Evolutionary conservation across 164 flowering plant genomes (phyloP).

Genomic region (Stephania japonica): DNA sequence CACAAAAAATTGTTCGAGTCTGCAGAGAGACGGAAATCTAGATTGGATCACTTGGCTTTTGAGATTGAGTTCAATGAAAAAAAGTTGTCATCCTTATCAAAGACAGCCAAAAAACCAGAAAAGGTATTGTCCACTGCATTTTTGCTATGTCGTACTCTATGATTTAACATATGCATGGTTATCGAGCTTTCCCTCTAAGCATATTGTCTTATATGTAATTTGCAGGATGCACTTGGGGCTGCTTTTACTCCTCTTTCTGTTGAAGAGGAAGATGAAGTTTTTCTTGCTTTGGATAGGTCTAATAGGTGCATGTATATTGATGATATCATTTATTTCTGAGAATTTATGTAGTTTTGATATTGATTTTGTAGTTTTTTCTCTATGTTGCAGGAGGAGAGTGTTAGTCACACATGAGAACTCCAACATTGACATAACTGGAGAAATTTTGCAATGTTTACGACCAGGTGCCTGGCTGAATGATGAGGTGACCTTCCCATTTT

Average conservation of each 20-base stretch:
- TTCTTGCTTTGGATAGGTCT: constrained; percentile 40
- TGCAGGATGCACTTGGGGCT: constrained; percentile 40
- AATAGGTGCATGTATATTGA: constrained; percentile 36
- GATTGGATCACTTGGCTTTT: constrained; percentile 26
- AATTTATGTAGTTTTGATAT: neutral
- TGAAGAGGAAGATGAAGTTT: constrained; percentile 62
- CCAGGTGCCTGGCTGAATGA: constrained; percentile 92
- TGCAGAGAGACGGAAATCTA: constrained; percentile 34
- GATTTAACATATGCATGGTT: neutral
- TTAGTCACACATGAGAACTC: constrained; percentile 69
- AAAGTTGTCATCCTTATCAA: constrained; percentile 11
- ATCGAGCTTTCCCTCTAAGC: neutral
- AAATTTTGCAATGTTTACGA: constrained; percentile 58
- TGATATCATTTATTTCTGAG: neutral
- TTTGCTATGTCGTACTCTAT: neutral
- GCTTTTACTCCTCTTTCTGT: constrained; percentile 60
- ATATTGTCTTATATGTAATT: neutral
- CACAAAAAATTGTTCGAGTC: constrained; percentile 38
- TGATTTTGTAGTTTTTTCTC: constrained; percentile 7
- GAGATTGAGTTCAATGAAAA: constrained; percentile 33
- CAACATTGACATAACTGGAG: constrained; percentile 74
- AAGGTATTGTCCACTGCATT: constrained; percentile 22
- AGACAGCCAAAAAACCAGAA: constrained; percentile 36
- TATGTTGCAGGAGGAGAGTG: constrained; percentile 41
- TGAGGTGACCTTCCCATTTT: constrained; percentile 50